Evolutionary conservation across 306 rosid genomes (phyloP), one percentile per base, ranked within the genome.

Genomic region (Quercus bicolor): DNA sequence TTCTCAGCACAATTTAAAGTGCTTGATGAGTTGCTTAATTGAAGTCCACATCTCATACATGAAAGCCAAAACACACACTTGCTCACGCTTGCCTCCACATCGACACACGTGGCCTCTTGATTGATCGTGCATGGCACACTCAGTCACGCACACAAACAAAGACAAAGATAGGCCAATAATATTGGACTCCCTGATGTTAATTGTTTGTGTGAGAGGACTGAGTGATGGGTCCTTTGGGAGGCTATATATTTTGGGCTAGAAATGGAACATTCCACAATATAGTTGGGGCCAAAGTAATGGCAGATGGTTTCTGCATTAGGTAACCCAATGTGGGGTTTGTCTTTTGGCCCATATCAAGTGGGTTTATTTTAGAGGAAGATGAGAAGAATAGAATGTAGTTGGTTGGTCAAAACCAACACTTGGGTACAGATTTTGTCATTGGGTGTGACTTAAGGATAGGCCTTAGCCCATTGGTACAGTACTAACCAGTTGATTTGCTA

Each of bases 101-200:
- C 15, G 20, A 19, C 80, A 54, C 82, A 23, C 21, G 8, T 29
- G 14, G n/a, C 71, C 74, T 52, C 82, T 80, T 34, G 80, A 64
- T 24, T 33, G 75, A 74, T 12, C 15, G 72, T 21, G 79, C 80
- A 1, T 37, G 31, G 26, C 85, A 80, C 87, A 51, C 70, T 82
- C 84, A 66, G 19, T 48, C 57, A 1, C 70, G 85, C 84, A 66
- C 26, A 45, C 57, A 1, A 45, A 45, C 3, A 19, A 48, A 34
- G 24, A 59, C 4, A 57, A 1, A 48, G 12, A 59, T 2, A 23
- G 65, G 31, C 66, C 33, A 3, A 23, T 59, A 59, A 21, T 23
- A 23, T 59, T 59, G 72, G 72, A 14, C 70, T 64, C 18, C 43
- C 53, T 48, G 15, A 48, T 48, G 53, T 48, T 12, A 13, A 3